A percentile compares a stretch with the other conserved stretches of the same genome.
phyloP scores from a whole-genome alignment of 768 basidiomycete genomes.

The Boletus vermiculosoides region DNA sequence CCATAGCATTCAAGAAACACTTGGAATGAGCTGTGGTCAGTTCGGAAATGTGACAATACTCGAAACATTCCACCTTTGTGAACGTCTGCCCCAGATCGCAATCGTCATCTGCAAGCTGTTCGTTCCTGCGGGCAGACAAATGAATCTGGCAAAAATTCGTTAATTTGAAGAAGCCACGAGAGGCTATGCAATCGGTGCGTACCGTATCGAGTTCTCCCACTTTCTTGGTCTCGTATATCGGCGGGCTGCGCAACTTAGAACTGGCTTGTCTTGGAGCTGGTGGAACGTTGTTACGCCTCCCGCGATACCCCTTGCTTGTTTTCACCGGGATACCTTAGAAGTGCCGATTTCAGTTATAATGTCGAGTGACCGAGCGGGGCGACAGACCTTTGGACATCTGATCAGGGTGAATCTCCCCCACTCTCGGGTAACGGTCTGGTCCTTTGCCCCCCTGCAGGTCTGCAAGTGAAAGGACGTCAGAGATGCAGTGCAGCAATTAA shows the following conservation, averaged over 20 bases:
- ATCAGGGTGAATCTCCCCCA: constrained; percentile 13
- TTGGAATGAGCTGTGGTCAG: constrained; percentile 1
- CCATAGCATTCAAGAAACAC: constrained; percentile 21
- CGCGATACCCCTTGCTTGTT: constrained; percentile 1
- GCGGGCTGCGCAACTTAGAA: neutral
- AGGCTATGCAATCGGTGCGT: neutral
- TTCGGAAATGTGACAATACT: neutral
- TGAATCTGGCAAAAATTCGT: constrained; percentile 18
- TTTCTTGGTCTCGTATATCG: constrained; percentile 1
- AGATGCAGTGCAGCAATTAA: neutral
- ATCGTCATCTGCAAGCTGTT: constrained; percentile 25
- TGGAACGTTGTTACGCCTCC: neutral
- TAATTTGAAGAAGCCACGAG: neutral
- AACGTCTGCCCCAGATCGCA: constrained; percentile 17
- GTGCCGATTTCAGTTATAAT: neutral
- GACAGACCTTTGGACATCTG: constrained; percentile 16
- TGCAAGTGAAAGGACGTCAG: neutral
- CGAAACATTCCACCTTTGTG: constrained; percentile 21
- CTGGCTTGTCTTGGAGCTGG: constrained; percentile 8
- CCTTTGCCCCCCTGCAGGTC: constrained; percentile 16
- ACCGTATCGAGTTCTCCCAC: constrained; percentile 22
- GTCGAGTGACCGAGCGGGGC: neutral
- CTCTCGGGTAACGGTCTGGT: constrained; percentile 18
- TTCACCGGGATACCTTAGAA: constrained; percentile 3
- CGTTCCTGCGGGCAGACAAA: constrained; percentile 28